These are phyloP conservation scores for Abrus pulchellus DNA, from an alignment of 306 rosid species.

Conservation along the genomic window DNA sequence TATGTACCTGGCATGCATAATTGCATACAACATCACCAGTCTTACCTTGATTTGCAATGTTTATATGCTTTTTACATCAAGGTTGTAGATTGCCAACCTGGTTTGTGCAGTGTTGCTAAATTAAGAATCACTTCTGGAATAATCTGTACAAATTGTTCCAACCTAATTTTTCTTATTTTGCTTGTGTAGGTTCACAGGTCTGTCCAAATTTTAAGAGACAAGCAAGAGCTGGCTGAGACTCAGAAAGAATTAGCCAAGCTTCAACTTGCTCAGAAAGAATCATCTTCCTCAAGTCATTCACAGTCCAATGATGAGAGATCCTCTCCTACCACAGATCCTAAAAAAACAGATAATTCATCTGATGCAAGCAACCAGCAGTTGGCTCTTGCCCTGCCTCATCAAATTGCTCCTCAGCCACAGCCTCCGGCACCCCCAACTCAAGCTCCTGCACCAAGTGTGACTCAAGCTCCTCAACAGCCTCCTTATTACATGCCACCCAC, in stretches of 20 bases:
- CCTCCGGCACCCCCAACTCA: constrained; percentile 63
- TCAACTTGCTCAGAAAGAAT: constrained; percentile 87
- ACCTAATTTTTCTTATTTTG: constrained; percentile 20
- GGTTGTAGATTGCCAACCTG: constrained; percentile 20
- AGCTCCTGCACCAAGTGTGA: constrained; percentile 65
- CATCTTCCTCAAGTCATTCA: constrained; percentile 75
- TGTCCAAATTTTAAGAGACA: constrained; percentile 94
- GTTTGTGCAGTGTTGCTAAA: constrained; percentile 14
- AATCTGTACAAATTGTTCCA: constrained; percentile 27
- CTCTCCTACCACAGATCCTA: constrained; percentile 67
- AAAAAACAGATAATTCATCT: constrained; percentile 69
- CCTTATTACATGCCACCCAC: constrained; percentile 77
- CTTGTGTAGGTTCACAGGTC: constrained; percentile 91
- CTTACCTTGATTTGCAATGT: constrained; percentile 11
- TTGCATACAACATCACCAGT: constrained; percentile 10
- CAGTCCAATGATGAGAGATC: constrained; percentile 84
- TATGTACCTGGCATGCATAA: background rate
- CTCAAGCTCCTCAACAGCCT: constrained; percentile 71
- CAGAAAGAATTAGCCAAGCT: constrained; percentile 96
- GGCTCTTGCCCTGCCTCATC: constrained; percentile 92
- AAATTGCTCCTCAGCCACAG: constrained; percentile 69
- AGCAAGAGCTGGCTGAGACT: constrained; percentile 94
- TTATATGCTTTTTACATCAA: background rate
- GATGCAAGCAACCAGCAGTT: constrained; percentile 82
- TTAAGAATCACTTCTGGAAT: constrained; percentile 7